Conservation (phyloP, 306 rosid species). For the Rubus idaeus region DNA sequence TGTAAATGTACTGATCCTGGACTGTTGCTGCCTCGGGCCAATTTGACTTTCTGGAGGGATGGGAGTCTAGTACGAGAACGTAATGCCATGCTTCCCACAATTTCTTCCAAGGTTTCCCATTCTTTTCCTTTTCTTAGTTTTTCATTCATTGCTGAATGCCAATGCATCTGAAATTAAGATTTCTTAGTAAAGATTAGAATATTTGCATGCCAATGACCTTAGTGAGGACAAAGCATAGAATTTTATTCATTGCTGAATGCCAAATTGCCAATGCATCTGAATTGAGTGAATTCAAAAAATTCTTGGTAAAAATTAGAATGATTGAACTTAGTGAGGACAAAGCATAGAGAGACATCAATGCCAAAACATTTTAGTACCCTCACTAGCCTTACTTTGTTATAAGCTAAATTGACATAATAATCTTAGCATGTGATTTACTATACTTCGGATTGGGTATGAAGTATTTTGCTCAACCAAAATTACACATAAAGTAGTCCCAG, state of each 20-base stretch:
- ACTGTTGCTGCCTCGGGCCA: constrained; percentile 90
- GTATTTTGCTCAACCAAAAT: not conserved
- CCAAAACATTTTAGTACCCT: not conserved
- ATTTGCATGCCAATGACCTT: not conserved
- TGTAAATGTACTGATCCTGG: constrained; percentile 98
- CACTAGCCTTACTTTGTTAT: not conserved
- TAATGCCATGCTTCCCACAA: constrained; percentile 97
- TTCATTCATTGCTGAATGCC: not conserved
- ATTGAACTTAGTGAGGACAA: not conserved
- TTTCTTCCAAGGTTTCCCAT: constrained; percentile 77
- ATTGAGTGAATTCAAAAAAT: not conserved
- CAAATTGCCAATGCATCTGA: not conserved
- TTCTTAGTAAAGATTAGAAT: not conserved
- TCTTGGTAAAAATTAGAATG: not conserved
- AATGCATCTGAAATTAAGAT: not conserved
- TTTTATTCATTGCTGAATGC: not conserved
- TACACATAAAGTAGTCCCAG: not conserved
- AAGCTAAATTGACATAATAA: not conserved
- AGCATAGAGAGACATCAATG: not conserved
- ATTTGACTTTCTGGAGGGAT: constrained; percentile 96
- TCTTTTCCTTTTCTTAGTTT: not conserved
- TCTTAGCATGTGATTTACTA: not conserved
- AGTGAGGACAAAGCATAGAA: not conserved
- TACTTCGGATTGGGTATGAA: not conserved
- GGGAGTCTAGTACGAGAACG: constrained; percentile 92